Evolutionary conservation across 257 asterid species (phyloP).

Genomic region (Henckelia pumila): DNA sequence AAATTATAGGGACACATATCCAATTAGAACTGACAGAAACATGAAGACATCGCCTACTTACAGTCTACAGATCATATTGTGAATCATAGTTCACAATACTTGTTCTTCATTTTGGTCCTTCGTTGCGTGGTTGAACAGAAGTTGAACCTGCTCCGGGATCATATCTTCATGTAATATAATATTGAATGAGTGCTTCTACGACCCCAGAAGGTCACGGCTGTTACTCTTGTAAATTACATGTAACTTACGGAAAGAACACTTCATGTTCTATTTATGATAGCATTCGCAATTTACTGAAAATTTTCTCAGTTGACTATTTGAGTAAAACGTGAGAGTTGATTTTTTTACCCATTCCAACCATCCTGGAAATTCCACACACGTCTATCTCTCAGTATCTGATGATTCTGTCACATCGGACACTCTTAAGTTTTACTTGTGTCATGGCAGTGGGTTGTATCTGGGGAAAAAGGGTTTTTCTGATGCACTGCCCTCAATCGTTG

Average conservation of each 20-base stretch:
- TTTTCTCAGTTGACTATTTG: neutral
- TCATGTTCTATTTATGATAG: neutral
- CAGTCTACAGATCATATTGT: conserved; percentile 30
- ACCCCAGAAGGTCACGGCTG: conserved; percentile 21
- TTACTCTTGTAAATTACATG: conserved; percentile 32
- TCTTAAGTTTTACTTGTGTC: no score
- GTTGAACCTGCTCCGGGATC: conserved; percentile 57
- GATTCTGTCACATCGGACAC: no score
- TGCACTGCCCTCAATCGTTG: conserved; percentile 2
- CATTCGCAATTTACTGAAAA: neutral
- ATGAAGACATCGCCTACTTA: conserved; percentile 27
- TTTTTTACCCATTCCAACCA: no score
- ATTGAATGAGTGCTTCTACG: conserved; percentile 16
- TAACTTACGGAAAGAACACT: conserved; percentile 30
- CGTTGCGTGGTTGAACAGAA: conserved; percentile 67
- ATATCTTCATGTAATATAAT: conserved; percentile 15
- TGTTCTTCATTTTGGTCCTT: conserved; percentile 15
- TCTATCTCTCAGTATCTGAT: no score
- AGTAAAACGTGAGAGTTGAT: no score
- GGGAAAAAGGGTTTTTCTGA: neutral
- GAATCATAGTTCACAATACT: conserved; percentile 69
- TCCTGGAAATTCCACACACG: no score
- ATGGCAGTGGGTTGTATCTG: no score
- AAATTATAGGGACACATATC: conserved; percentile 54
- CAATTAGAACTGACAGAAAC: conserved; percentile 64